Evolutionary conservation across 2,329 filamentous ascomycete species (phyloP).

Genomic region (Torrubiellomyces zombiae): DNA sequence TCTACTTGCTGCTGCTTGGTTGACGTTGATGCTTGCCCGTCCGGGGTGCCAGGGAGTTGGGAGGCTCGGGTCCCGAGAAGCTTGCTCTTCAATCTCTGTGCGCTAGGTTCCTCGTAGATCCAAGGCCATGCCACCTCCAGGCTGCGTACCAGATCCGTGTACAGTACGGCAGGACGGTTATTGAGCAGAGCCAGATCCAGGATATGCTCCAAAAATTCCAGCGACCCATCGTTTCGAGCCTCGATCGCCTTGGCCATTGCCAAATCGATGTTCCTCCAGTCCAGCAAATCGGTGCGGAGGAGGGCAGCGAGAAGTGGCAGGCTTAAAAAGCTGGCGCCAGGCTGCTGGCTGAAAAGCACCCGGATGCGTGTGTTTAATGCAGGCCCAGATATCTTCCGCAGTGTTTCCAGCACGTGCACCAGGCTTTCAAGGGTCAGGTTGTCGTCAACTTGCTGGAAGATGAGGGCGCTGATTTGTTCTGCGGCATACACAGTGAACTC

Average conservation of each 20-base stretch:
- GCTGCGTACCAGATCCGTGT: slow-evolving; percentile 72
- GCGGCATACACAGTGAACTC: slow-evolving; percentile 42
- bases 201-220: slow-evolving; percentile 67
- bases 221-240: slow-evolving; percentile 50
- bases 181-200: slow-evolving; percentile 65
- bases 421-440: slow-evolving; percentile 43
- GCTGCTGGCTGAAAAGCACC: slow-evolving; percentile 38
- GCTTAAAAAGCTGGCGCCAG: slow-evolving; percentile 37
- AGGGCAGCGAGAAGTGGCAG: slow-evolving; percentile 40
- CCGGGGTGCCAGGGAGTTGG: slow-evolving; percentile 35
- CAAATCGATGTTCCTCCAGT: slow-evolving; percentile 49
- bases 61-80: slow-evolving; percentile 24
- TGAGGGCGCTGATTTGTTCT: slow-evolving; percentile 38
- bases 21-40: slow-evolving; percentile 16
- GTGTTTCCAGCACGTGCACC: slow-evolving; percentile 43
- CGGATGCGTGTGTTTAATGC: slow-evolving; percentile 37
- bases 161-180: slow-evolving; percentile 60
- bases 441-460: slow-evolving; percentile 38
- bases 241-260: slow-evolving; percentile 58
- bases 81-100: slow-evolving; percentile 54
- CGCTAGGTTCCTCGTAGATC: slow-evolving; percentile 57
- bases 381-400: slow-evolving; percentile 41
- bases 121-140: slow-evolving; percentile 68
- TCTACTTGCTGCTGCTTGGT: slow-evolving; percentile 70
- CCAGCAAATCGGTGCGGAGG: slow-evolving; percentile 41